Conservation (phyloP, 805 yeast species). For the Cyberlindnera subsufficiens region DNA sequence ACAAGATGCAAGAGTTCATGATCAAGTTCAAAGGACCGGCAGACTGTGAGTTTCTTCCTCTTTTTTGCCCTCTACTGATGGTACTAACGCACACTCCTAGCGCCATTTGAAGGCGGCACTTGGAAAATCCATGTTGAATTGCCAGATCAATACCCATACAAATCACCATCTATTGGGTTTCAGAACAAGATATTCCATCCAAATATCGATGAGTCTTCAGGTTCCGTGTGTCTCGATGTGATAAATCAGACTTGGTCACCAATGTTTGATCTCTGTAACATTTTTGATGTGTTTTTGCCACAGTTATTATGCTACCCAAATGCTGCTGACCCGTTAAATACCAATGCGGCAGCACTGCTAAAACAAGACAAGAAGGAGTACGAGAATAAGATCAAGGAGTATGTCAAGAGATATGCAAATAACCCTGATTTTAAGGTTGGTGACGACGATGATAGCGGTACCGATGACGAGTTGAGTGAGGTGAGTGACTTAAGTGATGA, state of each 20-base stretch:
- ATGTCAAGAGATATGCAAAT: constrained; percentile 67
- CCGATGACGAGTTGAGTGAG: constrained; percentile 27
- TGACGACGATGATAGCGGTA: constrained; percentile 42
- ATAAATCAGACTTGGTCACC: constrained; percentile 98
- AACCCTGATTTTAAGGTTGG: constrained; percentile 36
- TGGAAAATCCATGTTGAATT: constrained; percentile 92
- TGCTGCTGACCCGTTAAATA: constrained; percentile 89
- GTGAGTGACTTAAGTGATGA: constrained; percentile 21
- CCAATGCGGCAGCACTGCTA: constrained; percentile 81
- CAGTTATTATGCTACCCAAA: constrained; percentile 89
- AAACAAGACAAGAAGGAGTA: constrained; percentile 63
- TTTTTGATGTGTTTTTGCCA: constrained; percentile 89
- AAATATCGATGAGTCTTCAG: constrained; percentile 84
- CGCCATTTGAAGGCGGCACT: constrained; percentile 85
- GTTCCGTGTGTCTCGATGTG: constrained; percentile 92
- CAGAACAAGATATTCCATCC: constrained; percentile 91
- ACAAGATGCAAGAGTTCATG: constrained; percentile 78
- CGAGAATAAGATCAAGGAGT: constrained; percentile 61
- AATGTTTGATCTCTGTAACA: constrained; percentile 86
- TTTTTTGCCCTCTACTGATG: neutral
- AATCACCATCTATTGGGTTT: constrained; percentile 94
- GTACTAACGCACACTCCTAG: constrained; percentile 15
- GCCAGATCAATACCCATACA: constrained; percentile 93
- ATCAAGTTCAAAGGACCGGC: constrained; percentile 84
- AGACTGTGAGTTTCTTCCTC: constrained; percentile 36